phyloP scores from a whole-genome alignment of 352 stramenopile species.

The Phytopythium delawarense region DNA sequence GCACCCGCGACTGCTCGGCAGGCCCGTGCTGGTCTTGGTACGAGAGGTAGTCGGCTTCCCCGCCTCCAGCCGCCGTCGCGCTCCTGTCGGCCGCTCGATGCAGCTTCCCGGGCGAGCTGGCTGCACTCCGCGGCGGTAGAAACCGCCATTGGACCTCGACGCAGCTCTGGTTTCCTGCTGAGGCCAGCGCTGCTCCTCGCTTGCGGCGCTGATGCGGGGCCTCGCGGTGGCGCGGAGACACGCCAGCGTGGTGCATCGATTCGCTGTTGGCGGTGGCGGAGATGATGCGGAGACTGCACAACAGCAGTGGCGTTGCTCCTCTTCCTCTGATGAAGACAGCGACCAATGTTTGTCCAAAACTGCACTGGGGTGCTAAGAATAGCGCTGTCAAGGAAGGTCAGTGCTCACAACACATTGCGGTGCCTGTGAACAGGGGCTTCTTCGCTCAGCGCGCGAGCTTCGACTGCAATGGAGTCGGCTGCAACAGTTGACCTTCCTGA shows the following conservation, averaged over 20 bases:
- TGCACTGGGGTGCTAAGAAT: background rate
- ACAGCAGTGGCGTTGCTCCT: background rate
- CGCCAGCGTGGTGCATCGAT: conserved; percentile 13
- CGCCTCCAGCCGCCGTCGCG: background rate
- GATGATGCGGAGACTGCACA: background rate
- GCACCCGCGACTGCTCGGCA: background rate
- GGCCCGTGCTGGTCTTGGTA: background rate
- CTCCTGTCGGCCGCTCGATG: background rate
- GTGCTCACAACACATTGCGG: background rate
- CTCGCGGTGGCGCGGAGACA: conserved; percentile 13
- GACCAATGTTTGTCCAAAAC: background rate
- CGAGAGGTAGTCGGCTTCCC: background rate
- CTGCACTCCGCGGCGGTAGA: conserved; percentile 12
- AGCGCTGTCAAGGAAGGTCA: background rate
- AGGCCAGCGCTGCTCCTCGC: conserved; percentile 13
- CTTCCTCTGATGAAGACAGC: background rate
- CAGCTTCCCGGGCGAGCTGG: background rate
- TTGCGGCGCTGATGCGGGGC: conserved; percentile 26
- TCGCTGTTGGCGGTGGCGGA: background rate
- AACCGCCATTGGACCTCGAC: conserved; percentile 60
- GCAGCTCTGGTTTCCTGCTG: conserved; percentile 19
- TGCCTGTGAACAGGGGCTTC: background rate
- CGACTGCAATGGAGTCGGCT: background rate
- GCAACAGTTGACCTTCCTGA: background rate
- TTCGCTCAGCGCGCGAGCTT: background rate